Evolutionary conservation across 192 early-diverging fungal species (phyloP).

Genomic region (Helicostylum pulchrum): DNA sequence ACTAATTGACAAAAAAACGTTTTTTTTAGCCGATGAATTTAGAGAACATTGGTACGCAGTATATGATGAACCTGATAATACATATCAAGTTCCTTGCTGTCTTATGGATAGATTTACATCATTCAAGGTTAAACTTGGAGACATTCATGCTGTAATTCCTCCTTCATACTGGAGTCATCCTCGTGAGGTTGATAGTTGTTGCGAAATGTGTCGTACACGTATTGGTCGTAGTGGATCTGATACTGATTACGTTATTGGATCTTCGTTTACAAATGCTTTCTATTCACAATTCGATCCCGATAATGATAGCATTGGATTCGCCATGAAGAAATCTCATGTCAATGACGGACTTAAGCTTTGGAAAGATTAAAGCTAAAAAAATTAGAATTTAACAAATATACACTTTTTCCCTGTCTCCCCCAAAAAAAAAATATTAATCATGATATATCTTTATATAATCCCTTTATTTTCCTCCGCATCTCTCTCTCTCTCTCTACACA

Average conservation of each 20-base stretch:
- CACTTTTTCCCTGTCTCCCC: no score
- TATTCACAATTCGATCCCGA: conserved; percentile 30
- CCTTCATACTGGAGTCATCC: conserved; percentile 31
- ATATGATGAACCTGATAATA: conserved; percentile 18
- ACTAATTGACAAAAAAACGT: background rate
- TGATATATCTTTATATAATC: no score
- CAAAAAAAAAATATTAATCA: no score
- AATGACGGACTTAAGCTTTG: conserved; percentile 18
- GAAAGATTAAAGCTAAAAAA: no score
- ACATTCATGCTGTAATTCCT: conserved; percentile 15
- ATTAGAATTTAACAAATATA: no score
- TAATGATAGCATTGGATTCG: conserved; percentile 24
- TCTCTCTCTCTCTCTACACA: no score
- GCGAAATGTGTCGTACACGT: conserved; percentile 22
- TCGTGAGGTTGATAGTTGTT: conserved; percentile 16
- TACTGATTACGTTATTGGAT: conserved; percentile 27
- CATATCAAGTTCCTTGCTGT: conserved; percentile 32
- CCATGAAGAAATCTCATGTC: conserved; percentile 12
- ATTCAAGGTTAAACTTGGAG: conserved; percentile 17
- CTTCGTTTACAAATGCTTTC: conserved; percentile 32
- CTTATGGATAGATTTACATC: conserved; percentile 24
- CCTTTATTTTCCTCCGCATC: no score
- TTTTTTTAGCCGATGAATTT: conserved; percentile 28
- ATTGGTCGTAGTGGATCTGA: conserved; percentile 19
- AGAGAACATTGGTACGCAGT: conserved; percentile 22